These are phyloP conservation scores for Paramecium bursaria DNA, from an alignment of 73 alveolate genomes.

Conservation along the genomic window DNA sequence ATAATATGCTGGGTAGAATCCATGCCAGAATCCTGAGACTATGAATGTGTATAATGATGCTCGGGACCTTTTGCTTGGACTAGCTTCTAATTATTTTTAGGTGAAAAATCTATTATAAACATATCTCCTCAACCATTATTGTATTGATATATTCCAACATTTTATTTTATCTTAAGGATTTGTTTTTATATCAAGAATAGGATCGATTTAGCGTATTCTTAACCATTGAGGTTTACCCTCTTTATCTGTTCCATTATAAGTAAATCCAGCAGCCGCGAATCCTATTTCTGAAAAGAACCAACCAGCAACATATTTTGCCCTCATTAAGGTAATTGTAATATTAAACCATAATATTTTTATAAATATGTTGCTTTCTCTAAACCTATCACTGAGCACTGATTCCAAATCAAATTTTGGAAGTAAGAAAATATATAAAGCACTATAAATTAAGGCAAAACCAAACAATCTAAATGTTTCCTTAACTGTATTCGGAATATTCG, in stretches of 20 bases:
- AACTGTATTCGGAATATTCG: slow-evolving; percentile 76
- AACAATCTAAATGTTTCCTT: slow-evolving; percentile 73
- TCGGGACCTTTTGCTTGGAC: slow-evolving; percentile 68
- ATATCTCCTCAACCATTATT: slow-evolving; percentile 89
- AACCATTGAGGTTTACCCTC: slow-evolving; percentile 64
- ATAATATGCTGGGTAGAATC: slow-evolving; percentile 94
- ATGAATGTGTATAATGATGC: slow-evolving; percentile 77
- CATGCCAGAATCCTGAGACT: slow-evolving; percentile 98
- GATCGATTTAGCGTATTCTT: slow-evolving; percentile 50
- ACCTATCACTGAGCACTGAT: slow-evolving; percentile 79
- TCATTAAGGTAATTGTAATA: slow-evolving; percentile 71
- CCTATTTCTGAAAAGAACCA: slow-evolving; percentile 67
- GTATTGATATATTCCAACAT: slow-evolving; percentile 89
- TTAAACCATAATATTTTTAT: slow-evolving; percentile 74
- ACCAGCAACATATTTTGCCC: slow-evolving; percentile 72
- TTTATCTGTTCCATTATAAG: slow-evolving; percentile 80
- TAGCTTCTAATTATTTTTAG: slow-evolving; percentile 64
- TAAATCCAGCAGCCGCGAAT: slow-evolving; percentile 70
- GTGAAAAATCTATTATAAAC: slow-evolving; percentile 79
- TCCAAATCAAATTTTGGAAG: slow-evolving; percentile 72
- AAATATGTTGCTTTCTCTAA: slow-evolving; percentile 62
- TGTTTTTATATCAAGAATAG: slow-evolving; percentile 51
- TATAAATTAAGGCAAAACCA: slow-evolving; percentile 70
- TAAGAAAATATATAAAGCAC: slow-evolving; percentile 70
- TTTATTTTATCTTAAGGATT: slow-evolving; percentile 76